phyloP scores from a whole-genome alignment of 2,329 filamentous ascomycete genomes.

The Sporothrix humicola region DNA sequence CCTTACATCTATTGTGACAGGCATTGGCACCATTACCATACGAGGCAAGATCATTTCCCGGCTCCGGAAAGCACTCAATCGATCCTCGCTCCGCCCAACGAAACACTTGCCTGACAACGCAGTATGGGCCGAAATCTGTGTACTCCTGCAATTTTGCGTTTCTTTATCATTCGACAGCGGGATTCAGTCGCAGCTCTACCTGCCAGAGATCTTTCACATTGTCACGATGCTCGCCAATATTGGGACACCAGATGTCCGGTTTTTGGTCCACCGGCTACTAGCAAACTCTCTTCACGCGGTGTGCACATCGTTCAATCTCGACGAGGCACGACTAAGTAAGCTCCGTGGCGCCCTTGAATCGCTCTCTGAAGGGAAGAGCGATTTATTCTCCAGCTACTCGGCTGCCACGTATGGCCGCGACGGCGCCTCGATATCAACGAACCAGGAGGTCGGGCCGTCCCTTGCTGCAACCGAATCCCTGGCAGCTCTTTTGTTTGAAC shows the following conservation, averaged over 20 bases:
- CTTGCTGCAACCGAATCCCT: constrained; percentile 65
- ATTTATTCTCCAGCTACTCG: constrained; percentile 60
- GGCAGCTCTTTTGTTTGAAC: constrained; percentile 66
- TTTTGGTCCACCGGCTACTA: constrained; percentile 66
- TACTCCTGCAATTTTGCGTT: constrained; percentile 69
- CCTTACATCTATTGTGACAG: constrained; percentile 66
- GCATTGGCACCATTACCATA: constrained; percentile 68
- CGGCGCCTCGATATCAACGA: constrained; percentile 59
- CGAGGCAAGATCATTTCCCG: constrained; percentile 69
- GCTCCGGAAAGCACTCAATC: constrained; percentile 69
- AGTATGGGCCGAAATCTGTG: constrained; percentile 72
- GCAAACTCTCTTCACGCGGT: constrained; percentile 72
- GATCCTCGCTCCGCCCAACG: constrained; percentile 70
- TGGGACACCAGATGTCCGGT: constrained; percentile 61
- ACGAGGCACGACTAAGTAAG: constrained; percentile 63
- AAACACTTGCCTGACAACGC: constrained; percentile 68
- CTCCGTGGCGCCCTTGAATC: constrained; percentile 62
- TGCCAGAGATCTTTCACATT: constrained; percentile 73
- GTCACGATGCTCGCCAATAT: constrained; percentile 74
- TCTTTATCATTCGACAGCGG: constrained; percentile 71
- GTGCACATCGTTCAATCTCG: constrained; percentile 68
- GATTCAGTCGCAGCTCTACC: constrained; percentile 69
- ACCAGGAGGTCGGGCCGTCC: constrained; percentile 59
- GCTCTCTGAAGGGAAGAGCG: constrained; percentile 64
- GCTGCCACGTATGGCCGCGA: constrained; percentile 54